A percentile compares a stretch with the other conserved stretches of the same genome.
phyloP scores from a whole-genome alignment of 2,329 filamentous ascomycete genomes.

The Penicillium sp. region DNA sequence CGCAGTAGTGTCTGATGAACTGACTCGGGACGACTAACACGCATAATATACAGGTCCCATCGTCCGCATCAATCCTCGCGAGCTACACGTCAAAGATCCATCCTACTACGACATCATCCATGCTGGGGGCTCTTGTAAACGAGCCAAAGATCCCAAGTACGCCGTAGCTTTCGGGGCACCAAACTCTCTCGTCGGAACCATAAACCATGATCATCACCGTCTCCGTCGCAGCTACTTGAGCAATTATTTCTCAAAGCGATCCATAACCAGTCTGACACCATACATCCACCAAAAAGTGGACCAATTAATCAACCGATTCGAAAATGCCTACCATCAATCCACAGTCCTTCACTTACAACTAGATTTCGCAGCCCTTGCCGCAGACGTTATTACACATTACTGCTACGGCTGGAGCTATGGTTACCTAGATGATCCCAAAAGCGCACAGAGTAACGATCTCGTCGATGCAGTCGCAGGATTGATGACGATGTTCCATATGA shows the following conservation, averaged over 20 bases:
- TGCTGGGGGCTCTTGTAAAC: constrained; percentile 25
- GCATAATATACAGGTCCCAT: constrained; percentile 41
- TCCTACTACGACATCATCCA: constrained; percentile 45
- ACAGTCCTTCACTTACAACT: constrained; percentile 33
- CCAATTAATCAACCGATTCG: constrained; percentile 36
- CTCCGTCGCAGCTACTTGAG: constrained; percentile 50
- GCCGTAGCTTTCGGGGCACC: constrained; percentile 29
- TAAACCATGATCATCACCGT: constrained; percentile 51
- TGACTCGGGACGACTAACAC: constrained; percentile 2
- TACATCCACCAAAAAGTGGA: constrained; percentile 46
- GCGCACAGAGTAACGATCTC: constrained; percentile 33
- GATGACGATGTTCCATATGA: constrained; percentile 34
- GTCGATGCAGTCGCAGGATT: constrained; percentile 34
- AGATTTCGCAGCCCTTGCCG: constrained; percentile 39
- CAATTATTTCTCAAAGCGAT: constrained; percentile 54
- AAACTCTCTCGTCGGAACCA: constrained; percentile 39
- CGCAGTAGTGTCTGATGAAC: too few species aligned
- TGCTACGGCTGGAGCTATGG: constrained; percentile 44
- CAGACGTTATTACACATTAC: constrained; percentile 49
- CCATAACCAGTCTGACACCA: constrained; percentile 46
- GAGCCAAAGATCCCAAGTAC: constrained; percentile 31
- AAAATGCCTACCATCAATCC: constrained; percentile 22
- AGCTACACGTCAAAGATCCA: constrained; percentile 47
- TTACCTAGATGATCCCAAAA: constrained; percentile 38
- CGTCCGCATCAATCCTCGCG: constrained; percentile 45